phyloP scores from a whole-genome alignment of 1,284 basidiomycete species.

The Malassezia furfur region DNA sequence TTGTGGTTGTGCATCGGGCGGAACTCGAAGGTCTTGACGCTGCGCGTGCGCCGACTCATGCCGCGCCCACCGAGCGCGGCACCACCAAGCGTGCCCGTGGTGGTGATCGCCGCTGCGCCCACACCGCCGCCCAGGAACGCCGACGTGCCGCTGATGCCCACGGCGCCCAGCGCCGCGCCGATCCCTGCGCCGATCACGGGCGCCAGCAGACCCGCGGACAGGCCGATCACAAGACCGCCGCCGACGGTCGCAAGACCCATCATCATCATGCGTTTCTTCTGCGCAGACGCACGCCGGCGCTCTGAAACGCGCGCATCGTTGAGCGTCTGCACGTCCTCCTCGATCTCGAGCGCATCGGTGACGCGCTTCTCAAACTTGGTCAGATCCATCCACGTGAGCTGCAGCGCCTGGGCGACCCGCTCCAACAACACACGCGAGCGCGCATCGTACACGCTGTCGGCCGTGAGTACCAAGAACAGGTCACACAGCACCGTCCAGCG shows the following conservation, averaged over 20 bases:
- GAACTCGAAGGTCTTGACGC: constrained; percentile 46
- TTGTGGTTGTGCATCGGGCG: constrained; percentile 48
- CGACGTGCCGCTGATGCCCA: constrained; percentile 44
- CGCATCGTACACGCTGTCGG: constrained; percentile 46
- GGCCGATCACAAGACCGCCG: constrained; percentile 45
- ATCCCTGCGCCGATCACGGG: constrained; percentile 47
- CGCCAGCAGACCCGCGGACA: constrained; percentile 42
- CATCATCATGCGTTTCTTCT: constrained; percentile 40
- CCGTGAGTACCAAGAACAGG: constrained; percentile 45
- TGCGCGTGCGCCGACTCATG: constrained; percentile 40
- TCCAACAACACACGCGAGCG: constrained; percentile 45
- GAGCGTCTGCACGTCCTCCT: constrained; percentile 40
- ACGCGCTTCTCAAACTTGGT: constrained; percentile 48
- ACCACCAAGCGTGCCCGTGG: constrained; percentile 42
- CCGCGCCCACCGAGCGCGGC: constrained; percentile 41
- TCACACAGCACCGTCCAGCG: constrained; percentile 48
- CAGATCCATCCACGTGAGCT: constrained; percentile 46
- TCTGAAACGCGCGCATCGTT: constrained; percentile 29
- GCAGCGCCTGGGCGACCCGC: constrained; percentile 35
- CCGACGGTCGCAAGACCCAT: constrained; percentile 47
- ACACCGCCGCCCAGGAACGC: constrained; percentile 44
- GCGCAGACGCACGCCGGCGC: constrained; percentile 26
- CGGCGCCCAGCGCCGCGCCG: constrained; percentile 40
- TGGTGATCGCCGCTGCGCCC: constrained; percentile 45
- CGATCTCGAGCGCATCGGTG: constrained; percentile 45